These are phyloP conservation scores for Colletotrichum eleusines DNA, from an alignment of 2,329 filamentous ascomycete species.

Conservation along the genomic window DNA sequence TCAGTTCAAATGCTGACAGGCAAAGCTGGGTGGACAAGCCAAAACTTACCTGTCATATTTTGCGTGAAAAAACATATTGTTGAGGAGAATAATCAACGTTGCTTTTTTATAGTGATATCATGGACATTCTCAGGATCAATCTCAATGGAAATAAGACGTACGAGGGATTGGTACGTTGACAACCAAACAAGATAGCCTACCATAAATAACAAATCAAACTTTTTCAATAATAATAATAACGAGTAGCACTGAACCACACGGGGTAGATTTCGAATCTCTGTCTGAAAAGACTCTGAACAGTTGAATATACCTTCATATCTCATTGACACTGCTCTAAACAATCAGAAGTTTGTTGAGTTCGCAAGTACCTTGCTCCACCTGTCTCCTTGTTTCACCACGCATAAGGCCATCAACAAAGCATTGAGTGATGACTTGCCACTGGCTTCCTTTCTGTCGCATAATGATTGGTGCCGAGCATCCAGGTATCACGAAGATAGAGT, in stretches of 20 bases:
- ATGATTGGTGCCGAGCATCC: slow-evolving; percentile 28
- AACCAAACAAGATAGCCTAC: too few relatives aligned
- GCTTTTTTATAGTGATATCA: too few relatives aligned
- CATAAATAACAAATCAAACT: fast-evolving
- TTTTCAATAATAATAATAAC: background rate
- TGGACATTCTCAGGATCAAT: too few relatives aligned
- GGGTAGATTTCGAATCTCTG: fast-evolving
- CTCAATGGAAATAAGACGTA: too few relatives aligned
- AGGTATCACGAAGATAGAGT: slow-evolving; percentile 21
- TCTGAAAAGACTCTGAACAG: fast-evolving
- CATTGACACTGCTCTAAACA: background rate
- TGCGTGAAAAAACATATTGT: too few relatives aligned
- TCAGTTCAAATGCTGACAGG: background rate
- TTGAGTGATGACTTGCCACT: slow-evolving; percentile 22
- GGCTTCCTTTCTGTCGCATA: background rate
- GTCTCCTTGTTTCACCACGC: background rate
- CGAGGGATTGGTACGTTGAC: too few relatives aligned
- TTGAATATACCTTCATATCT: too few relatives aligned
- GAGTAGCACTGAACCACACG: too few relatives aligned
- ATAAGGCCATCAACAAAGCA: slow-evolving; percentile 35
- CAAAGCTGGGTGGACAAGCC: background rate
- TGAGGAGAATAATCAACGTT: too few relatives aligned
- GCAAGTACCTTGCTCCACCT: background rate
- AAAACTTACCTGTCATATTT: too few relatives aligned
- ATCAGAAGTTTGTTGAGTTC: background rate